These are phyloP conservation scores for Lipomyces starkeyi DNA, from an alignment of 805 yeast species.

Conservation along the genomic window DNA sequence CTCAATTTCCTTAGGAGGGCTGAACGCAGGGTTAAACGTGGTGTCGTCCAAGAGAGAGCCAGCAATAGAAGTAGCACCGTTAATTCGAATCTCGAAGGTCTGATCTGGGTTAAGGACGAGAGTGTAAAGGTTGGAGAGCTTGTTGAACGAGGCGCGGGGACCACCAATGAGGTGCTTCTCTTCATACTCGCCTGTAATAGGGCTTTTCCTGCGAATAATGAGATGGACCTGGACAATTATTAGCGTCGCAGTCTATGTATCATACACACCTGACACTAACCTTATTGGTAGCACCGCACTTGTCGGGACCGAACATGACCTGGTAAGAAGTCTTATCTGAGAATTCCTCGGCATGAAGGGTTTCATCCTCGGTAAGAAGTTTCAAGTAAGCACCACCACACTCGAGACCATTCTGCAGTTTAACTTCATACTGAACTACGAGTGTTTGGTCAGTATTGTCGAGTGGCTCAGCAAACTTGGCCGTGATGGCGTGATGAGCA, in stretches of 20 bases:
- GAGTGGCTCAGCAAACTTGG: slow-evolving; percentile 61
- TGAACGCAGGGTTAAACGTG: slow-evolving; percentile 67
- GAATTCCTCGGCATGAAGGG: slow-evolving; percentile 55
- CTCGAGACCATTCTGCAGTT: slow-evolving; percentile 73
- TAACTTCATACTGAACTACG: slow-evolving; percentile 89
- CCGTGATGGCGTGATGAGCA: slow-evolving; percentile 81
- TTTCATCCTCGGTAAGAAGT: slow-evolving; percentile 57
- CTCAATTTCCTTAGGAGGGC: slow-evolving; percentile 68
- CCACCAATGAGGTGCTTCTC: slow-evolving; percentile 73
- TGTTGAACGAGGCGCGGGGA: slow-evolving; percentile 67
- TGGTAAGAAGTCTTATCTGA: slow-evolving; percentile 73
- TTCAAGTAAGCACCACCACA: slow-evolving; percentile 94
- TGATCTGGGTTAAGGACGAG: slow-evolving; percentile 69
- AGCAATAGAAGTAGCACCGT: slow-evolving; percentile 73
- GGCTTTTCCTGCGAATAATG: slow-evolving; percentile 66
- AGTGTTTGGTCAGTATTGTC: slow-evolving; percentile 67
- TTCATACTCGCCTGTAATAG: slow-evolving; percentile 59
- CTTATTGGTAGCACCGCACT: slow-evolving; percentile 80
- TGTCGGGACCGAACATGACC: slow-evolving; percentile 94
- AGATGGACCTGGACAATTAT: slow-evolving; percentile 57
- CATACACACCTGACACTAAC: slow-evolving; percentile 37
- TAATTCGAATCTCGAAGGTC: slow-evolving; percentile 77
- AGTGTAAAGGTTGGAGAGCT: slow-evolving; percentile 71
- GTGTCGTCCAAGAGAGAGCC: slow-evolving; percentile 68
- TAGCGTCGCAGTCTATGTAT: background rate